Base-by-base conservation (phyloP, 1,139 yeast species). In the Yamadazyma diddensiae region DNA sequence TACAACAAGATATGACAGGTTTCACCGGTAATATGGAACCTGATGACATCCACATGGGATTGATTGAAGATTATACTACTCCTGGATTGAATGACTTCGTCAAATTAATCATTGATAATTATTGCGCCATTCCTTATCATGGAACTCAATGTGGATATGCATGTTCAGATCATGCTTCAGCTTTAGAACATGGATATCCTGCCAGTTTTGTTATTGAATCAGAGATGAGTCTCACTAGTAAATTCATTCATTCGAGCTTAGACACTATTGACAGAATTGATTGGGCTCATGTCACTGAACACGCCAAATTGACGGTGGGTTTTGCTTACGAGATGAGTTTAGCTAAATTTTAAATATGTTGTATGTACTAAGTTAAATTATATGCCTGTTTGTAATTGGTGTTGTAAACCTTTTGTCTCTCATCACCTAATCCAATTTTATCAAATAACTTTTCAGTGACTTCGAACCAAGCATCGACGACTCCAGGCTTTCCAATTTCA, bases 1-100 rank as follows among this genome's bases (percentile, higher is more conserved):
- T 90, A 31, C 97, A 90, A 57, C 95, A 88, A 55, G 97, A 90
- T 53, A 90, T 90, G 97, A 86, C 97, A 1, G 97, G 97, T 0
- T 88, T 73, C 52, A 75, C 82, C 6, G 71, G 74, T 29, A 74
- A 71, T 30, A 62, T 81, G 15, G 50, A 66, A 16, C 79, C 74
- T 30, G 65, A 62, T 25, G 82, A 81, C 4, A 55, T 65, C n/a
- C 85, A 82, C 50, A 72, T 88, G 48, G 97, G 96, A 10, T 69
- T 90, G 30, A 78, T 88, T 39, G 73, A 77, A 2, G 97, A 90
- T 62, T 80, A 77, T 57, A 82, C 85, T 10, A 72, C 83, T 21
- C 59, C 59, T 0, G 64, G 50, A 6, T 72, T 88, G 46, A 81
- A 82, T 34, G 61, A 70, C 4, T 88, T 81, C 49, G 59, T 86